Conservation (phyloP, 768 basidiomycete genomes). For the Suillus bovinus region DNA sequence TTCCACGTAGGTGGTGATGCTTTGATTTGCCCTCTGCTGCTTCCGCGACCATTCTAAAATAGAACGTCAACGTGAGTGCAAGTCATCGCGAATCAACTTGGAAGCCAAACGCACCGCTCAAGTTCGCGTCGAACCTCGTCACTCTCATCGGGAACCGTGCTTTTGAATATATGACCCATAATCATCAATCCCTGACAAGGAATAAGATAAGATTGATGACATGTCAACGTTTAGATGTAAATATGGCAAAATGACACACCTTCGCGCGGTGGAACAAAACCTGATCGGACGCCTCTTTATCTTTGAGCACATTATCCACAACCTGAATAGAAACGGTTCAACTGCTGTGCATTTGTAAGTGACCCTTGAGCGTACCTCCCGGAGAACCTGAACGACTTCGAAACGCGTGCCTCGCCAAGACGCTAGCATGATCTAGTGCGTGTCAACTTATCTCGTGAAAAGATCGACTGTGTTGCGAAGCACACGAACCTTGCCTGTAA, state of each 20-base stretch:
- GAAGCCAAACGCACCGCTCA: constrained; percentile 64
- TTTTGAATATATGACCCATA: constrained; percentile 89
- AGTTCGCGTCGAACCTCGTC: constrained; percentile 94
- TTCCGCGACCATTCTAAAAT: constrained; percentile 78
- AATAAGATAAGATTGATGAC: neutral
- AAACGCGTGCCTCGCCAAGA: constrained; percentile 97
- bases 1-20: constrained; percentile 40
- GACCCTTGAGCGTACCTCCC: constrained; percentile 47
- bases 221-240: constrained; percentile 5
- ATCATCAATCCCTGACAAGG: constrained; percentile 72
- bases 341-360: constrained; percentile 10
- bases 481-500: constrained; percentile 77
- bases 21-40: constrained; percentile 75
- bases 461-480: neutral
- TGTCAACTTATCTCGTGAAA: neutral
- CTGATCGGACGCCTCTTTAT: constrained; percentile 68
- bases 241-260: constrained; percentile 46
- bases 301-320: constrained; percentile 83
- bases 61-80: constrained; percentile 8
- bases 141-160: constrained; percentile 80
- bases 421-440: constrained; percentile 79
- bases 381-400: constrained; percentile 89
- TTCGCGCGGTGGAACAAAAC: constrained; percentile 83
- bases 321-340: constrained; percentile 43
- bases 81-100: neutral